These are phyloP conservation scores for Populus euphratica DNA, from an alignment of 345 rosid species.

Conservation along the genomic window DNA sequence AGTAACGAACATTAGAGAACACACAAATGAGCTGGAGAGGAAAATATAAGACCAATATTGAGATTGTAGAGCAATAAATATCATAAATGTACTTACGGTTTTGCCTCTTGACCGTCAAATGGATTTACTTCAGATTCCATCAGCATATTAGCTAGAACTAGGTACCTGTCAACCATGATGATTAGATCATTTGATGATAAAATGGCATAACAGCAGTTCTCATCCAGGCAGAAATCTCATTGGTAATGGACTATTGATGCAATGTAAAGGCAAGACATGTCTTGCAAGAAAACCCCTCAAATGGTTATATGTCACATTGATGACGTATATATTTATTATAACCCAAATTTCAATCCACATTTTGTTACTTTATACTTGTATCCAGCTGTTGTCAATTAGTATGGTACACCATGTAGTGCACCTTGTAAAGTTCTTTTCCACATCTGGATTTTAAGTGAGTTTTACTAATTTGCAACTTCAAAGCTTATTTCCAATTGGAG, in stretches of 20 bases:
- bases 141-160: constrained; percentile 98
- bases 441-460: neutral
- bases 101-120: constrained; percentile 98
- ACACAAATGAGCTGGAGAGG: neutral
- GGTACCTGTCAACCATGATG: constrained; percentile 52
- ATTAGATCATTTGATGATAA: neutral
- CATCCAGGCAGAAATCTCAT: neutral
- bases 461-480: neutral
- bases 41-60: neutral
- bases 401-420: neutral
- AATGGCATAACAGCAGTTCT: neutral
- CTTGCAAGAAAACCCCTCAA: neutral
- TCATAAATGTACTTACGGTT: constrained; percentile 65
- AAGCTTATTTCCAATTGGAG: neutral
- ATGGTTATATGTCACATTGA: neutral
- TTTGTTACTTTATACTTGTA: neutral
- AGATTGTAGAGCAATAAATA: neutral
- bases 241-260: neutral
- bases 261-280: constrained; percentile 1
- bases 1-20: constrained; percentile 11
- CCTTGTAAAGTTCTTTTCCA: neutral
- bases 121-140: constrained; percentile 99
- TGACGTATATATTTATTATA: neutral
- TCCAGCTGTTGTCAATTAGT: neutral
- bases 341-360: neutral